Evolutionary conservation across 164 flowering plant species (phyloP).

Genomic region (Macadamia tetraphylla): DNA sequence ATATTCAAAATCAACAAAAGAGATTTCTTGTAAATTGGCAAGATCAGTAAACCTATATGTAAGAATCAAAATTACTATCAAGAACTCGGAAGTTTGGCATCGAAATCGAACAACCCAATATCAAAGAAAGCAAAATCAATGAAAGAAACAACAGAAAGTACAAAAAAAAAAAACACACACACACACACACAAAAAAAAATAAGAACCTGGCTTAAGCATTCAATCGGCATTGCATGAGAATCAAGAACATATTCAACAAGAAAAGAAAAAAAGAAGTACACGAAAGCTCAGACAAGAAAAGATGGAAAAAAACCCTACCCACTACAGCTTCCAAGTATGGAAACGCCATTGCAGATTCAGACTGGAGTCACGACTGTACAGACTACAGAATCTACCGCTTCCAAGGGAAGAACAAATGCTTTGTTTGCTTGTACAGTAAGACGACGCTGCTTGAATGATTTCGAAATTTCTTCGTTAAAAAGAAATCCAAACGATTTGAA

Average conservation of each 20-base stretch:
- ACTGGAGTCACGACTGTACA: not conserved
- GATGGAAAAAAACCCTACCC: constrained; percentile 29
- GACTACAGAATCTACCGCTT: not conserved
- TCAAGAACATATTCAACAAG: not conserved
- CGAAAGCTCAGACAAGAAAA: not conserved
- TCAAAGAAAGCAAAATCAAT: not conserved
- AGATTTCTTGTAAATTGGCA: not conserved
- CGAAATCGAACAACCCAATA: not conserved
- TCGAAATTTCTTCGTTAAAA: too few species aligned
- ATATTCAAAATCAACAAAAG: too few species aligned
- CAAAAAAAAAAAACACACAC: not conserved
- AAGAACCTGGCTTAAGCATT: not conserved
- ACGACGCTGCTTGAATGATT: too few species aligned
- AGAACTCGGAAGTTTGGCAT: not conserved
- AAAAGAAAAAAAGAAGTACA: not conserved
- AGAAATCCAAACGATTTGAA: too few species aligned
- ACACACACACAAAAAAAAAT: not conserved
- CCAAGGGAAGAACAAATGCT: too few species aligned
- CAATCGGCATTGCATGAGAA: not conserved
- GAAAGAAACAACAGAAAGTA: not conserved
- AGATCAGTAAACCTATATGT: not conserved
- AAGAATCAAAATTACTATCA: too few species aligned
- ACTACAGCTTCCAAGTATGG: constrained; percentile 82
- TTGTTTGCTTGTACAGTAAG: too few species aligned
- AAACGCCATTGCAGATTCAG: constrained; percentile 45